A percentile compares a stretch with the other conserved stretches of the same genome.
phyloP scores from a whole-genome alignment of 805 yeast genomes.

The Ogataea neopini region DNA sequence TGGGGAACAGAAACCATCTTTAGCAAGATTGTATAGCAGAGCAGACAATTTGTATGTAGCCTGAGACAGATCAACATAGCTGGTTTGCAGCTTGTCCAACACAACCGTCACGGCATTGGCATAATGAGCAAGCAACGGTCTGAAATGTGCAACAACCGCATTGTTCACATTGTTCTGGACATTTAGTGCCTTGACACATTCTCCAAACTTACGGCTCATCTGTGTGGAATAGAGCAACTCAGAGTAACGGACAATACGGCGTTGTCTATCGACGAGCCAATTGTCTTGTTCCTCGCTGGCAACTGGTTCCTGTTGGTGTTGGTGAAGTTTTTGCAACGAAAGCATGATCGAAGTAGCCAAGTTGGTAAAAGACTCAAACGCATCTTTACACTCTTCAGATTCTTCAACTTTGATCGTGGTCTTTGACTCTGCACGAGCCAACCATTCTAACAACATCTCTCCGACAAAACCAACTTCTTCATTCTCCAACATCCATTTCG shows the following conservation, averaged over 20 bases:
- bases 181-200: conserved; percentile 38
- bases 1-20: conserved; percentile 91
- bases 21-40: conserved; percentile 60
- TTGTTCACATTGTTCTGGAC: conserved; percentile 42
- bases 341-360: conserved; percentile 62
- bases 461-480: conserved; percentile 38
- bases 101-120: conserved; percentile 46
- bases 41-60: conserved; percentile 61
- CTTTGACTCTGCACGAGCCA: conserved; percentile 2
- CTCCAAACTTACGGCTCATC: conserved; percentile 16
- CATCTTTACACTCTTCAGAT: conserved; percentile 7
- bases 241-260: conserved; percentile 41
- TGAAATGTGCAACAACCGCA: conserved; percentile 54
- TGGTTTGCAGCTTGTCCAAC: conserved; percentile 42
- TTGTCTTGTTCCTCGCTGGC: conserved; percentile 54
- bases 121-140: conserved; percentile 68
- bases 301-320: conserved; percentile 31
- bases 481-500: conserved; percentile 37
- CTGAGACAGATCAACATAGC: conserved; percentile 57
- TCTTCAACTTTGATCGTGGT: too few relatives aligned
- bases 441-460: conserved; percentile 6
- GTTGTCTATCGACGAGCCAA: conserved; percentile 64
- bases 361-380: conserved; percentile 53
- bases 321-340: conserved; percentile 61
- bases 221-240: conserved; percentile 36